Percentiles rank a stretch among this genome's conserved stretches.
phyloP scores from a whole-genome alignment of 2,329 filamentous ascomycete genomes.

The Diaporthe destruens region DNA sequence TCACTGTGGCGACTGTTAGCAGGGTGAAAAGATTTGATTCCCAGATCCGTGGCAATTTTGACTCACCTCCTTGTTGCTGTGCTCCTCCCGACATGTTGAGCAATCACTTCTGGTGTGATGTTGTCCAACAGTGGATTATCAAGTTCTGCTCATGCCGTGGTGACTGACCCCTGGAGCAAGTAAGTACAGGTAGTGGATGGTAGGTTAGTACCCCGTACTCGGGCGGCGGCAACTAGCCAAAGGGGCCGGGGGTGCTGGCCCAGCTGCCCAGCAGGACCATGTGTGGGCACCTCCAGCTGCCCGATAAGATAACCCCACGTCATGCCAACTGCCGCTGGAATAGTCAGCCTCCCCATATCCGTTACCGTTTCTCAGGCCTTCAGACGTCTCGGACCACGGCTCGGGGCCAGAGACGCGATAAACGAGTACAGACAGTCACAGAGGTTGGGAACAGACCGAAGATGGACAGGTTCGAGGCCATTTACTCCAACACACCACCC shows the following conservation, averaged over 20 bases:
- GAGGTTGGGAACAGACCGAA: background rate
- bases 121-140: conserved; percentile 21
- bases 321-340: background rate
- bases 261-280: background rate
- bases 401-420: too few species aligned
- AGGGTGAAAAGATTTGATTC: background rate
- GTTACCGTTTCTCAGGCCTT: background rate
- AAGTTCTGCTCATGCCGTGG: conserved; percentile 15
- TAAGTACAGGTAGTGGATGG: background rate
- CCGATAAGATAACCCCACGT: conserved; percentile 39
- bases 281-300: conserved; percentile 17
- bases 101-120: conserved; percentile 21
- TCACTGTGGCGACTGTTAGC: conserved; percentile 56
- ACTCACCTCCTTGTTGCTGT: conserved; percentile 41
- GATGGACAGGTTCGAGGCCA: conserved; percentile 44
- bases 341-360: background rate
- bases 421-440: background rate
- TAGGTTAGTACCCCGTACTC: background rate
- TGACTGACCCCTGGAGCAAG: conserved; percentile 20
- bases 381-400: background rate
- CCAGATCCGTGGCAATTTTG: background rate
- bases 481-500: conserved; percentile 70
- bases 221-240: too few species aligned
- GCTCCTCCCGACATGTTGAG: conserved; percentile 42
- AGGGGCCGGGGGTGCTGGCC: background rate